Percentiles rank a stretch among this genome's conserved stretches.
phyloP scores from a whole-genome alignment of 73 alveolate genomes.

The Paraurostyla sp. region DNA sequence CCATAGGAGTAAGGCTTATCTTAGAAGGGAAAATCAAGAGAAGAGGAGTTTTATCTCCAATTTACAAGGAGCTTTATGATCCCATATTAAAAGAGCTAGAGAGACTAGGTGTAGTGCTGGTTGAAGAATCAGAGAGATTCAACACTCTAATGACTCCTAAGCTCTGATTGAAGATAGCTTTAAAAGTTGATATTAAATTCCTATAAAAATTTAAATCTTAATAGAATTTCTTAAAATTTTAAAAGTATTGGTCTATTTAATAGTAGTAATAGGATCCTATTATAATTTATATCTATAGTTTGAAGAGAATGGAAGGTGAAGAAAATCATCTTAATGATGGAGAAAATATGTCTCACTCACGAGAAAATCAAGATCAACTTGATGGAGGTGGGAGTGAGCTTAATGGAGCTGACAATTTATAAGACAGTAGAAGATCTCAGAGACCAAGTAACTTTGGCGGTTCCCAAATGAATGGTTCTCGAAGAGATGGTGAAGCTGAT shows the following conservation, averaged over 20 bases:
- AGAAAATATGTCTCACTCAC: too few species aligned
- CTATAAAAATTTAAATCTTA: too few species aligned
- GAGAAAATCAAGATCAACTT: too few species aligned
- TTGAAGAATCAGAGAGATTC: conserved; percentile 60
- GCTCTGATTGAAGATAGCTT: not conserved
- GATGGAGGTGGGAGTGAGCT: not conserved
- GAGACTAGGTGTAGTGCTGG: conserved; percentile 60
- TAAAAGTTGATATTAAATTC: too few species aligned
- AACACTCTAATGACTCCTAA: conserved; percentile 3
- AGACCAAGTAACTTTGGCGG: conserved; percentile 34
- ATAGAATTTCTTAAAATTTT: too few species aligned
- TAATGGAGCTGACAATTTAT: not conserved
- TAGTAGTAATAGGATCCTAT: not conserved
- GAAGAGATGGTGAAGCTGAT: conserved; percentile 14
- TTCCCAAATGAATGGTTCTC: not conserved
- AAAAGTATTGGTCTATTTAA: conserved; percentile 18
- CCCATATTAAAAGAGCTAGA: conserved; percentile 72
- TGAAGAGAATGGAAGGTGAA: conserved; percentile 32
- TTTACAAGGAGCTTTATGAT: conserved; percentile 67
- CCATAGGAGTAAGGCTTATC: conserved; percentile 81
- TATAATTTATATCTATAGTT: conserved; percentile 22
- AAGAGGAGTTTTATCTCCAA: conserved; percentile 82
- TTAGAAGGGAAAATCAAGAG: conserved; percentile 70
- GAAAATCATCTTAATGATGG: too few species aligned
- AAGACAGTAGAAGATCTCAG: not conserved